Evolutionary conservation across 371 early-diverging fungal genomes (phyloP), one percentile per base, ranked within the genome.

Genomic region (Basidiobolus meristosporus): DNA sequence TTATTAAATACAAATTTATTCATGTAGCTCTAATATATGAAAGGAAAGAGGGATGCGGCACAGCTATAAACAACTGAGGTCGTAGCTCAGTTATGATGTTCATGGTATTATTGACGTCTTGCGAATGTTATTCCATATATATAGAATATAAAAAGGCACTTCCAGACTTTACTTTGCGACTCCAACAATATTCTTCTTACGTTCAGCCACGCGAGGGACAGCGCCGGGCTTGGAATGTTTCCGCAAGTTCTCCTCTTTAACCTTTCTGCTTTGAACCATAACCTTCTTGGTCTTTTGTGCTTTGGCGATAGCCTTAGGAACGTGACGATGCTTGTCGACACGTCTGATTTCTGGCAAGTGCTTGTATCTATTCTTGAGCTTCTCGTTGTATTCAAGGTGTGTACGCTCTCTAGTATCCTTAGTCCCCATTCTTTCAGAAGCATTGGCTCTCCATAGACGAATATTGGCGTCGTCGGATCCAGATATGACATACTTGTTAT

Each of bases 381-480:
- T 75, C 18, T 81, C 73, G 5, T 70, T 49, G 53, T 96, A 93
- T 42, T 85, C 77, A 12, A 86, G 44, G 21, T 81, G 66, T 17
- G 74, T 68, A 41, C 80, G 71, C 56, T 98, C 91, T 48, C 88
- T 76, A 52, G 75, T 74, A 40, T 69, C 68, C 51, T 60, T 63
- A 50, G 47, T 52, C 14, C 90, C 90, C 44, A 89, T 54, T 56
- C 86, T 85, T 46, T 89, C 86, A 3, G 80, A 73, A 2, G 96
- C 95, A 14, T 80, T 64, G 1, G 92, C 78, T 60, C 90, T 96
- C 99, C 99, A 99, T 38, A 99, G 44, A 38, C 99, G 80, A 44
- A 99, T 64, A 54, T 89, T 95, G 47, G 95, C 96, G 58, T 99
- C 99, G 56, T 98, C 98, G 33, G 86, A 85, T 17, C 98, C 98